phyloP scores from a whole-genome alignment of 768 basidiomycete genomes.

The Lentinula sp. region DNA sequence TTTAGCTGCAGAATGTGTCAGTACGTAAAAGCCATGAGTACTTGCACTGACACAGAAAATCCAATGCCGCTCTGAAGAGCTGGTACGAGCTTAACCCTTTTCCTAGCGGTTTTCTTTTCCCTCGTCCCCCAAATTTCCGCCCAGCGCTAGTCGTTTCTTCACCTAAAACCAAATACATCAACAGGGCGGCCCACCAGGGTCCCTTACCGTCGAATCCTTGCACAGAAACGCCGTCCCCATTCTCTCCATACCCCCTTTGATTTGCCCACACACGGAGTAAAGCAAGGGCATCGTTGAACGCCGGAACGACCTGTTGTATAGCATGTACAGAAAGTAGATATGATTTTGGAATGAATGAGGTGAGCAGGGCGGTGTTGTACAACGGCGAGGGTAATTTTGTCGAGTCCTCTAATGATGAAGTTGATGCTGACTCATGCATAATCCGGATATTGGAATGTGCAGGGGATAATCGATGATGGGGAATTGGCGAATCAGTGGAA shows the following conservation, averaged over 20 bases:
- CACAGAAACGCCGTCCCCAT: conserved; percentile 46
- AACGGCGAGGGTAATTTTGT: conserved; percentile 55
- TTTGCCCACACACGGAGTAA: conserved; percentile 88
- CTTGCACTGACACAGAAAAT: conserved; percentile 64
- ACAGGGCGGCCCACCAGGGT: conserved; percentile 59
- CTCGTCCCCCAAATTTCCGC: conserved; percentile 20
- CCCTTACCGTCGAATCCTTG: conserved; percentile 68
- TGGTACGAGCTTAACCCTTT: conserved; percentile 87
- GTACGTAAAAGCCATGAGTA: neutral
- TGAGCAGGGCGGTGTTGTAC: conserved; percentile 75
- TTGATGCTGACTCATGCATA: conserved; percentile 20
- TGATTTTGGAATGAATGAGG: conserved; percentile 37
- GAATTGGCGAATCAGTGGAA: conserved; percentile 54
- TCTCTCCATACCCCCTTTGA: conserved; percentile 72
- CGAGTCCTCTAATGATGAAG: conserved; percentile 9
- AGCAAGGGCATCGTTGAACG: conserved; percentile 69
- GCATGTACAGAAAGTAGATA: conserved; percentile 51
- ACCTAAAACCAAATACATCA: conserved; percentile 59
- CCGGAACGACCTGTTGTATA: conserved; percentile 47
- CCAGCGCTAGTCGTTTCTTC: conserved; percentile 42
- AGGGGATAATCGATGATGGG: conserved; percentile 66
- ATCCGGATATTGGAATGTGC: conserved; percentile 62
- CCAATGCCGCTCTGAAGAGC: conserved; percentile 77
- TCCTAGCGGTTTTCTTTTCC: conserved; percentile 53
- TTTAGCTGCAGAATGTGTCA: conserved; percentile 42